These are phyloP conservation scores for Alternaria arbusti DNA, from an alignment of 2,329 filamentous ascomycete genomes.

Conservation along the genomic window DNA sequence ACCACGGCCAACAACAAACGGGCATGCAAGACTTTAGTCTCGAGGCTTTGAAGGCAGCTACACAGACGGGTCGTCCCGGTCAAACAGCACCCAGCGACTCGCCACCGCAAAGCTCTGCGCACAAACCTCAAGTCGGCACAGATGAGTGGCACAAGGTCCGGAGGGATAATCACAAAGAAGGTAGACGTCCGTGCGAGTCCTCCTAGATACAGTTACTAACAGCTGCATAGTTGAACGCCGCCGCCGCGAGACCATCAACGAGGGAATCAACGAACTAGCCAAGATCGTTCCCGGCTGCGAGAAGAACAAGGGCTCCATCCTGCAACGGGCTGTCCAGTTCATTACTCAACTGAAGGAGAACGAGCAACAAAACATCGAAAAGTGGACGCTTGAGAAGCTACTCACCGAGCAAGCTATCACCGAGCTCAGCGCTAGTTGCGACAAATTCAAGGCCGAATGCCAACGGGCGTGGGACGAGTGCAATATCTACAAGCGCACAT, in stretches of 20 bases:
- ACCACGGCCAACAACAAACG: slow-evolving; percentile 49
- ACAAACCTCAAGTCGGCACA: slow-evolving; percentile 89
- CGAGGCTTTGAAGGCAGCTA: slow-evolving; percentile 58
- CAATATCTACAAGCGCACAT: slow-evolving; percentile 73
- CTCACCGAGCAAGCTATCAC: slow-evolving; percentile 87
- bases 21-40: slow-evolving; percentile 52
- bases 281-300: slow-evolving; percentile 98
- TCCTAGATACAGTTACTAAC: slow-evolving; percentile 9
- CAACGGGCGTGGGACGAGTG: slow-evolving; percentile 79
- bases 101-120: slow-evolving; percentile 39
- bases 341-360: slow-evolving; percentile 95
- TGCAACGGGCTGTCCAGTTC: slow-evolving; percentile 91
- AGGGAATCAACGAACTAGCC: slow-evolving; percentile 96
- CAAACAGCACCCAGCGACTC: slow-evolving; percentile 43
- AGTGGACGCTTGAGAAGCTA: slow-evolving; percentile 91
- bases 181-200: slow-evolving; percentile 57
- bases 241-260: slow-evolving; percentile 96
- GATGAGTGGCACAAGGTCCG: slow-evolving; percentile 98
- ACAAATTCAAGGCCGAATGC: slow-evolving; percentile 82
- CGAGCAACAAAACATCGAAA: slow-evolving; percentile 90
- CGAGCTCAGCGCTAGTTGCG: slow-evolving; percentile 85
- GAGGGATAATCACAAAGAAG: slow-evolving; percentile 99
- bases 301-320: slow-evolving; percentile 98
- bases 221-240: slow-evolving; percentile 80
- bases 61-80: slow-evolving; percentile 55